Conservation (phyloP, 2,329 filamentous ascomycete genomes). For the Curvularia sp. region DNA sequence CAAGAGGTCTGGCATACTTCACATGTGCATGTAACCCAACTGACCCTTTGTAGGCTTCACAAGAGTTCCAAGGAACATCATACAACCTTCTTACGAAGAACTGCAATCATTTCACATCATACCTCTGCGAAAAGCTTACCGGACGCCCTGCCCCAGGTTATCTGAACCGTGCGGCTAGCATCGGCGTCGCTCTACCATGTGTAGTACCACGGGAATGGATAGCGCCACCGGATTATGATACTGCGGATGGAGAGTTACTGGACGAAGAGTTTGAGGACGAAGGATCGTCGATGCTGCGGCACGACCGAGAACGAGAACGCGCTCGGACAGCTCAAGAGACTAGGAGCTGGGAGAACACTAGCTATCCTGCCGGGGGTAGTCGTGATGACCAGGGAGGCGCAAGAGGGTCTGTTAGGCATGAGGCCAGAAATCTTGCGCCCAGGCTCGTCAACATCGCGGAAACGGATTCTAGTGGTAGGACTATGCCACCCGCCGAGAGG, state of each 20-base stretch:
- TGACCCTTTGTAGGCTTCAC: constrained; percentile 61
- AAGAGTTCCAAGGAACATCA: constrained; percentile 74
- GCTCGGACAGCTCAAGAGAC: constrained; percentile 38
- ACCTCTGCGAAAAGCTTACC: constrained; percentile 76
- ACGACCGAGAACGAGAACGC: constrained; percentile 43
- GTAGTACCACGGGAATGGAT: constrained; percentile 85
- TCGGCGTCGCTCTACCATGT: constrained; percentile 81
- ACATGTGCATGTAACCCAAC: background rate
- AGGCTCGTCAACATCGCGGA: constrained; percentile 49
- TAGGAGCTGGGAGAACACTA: constrained; percentile 39
- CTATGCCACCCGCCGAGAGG: constrained; percentile 54
- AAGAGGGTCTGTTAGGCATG: constrained; percentile 42
- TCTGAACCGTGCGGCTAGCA: constrained; percentile 84
- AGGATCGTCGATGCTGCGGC: constrained; percentile 65
- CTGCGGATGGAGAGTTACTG: constrained; percentile 72
- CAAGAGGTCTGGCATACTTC: constrained; percentile 51
- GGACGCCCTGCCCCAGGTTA: constrained; percentile 73
- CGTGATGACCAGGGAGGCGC: constrained; percentile 45
- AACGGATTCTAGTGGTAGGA: constrained; percentile 52
- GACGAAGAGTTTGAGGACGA: constrained; percentile 64
- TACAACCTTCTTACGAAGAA: constrained; percentile 86
- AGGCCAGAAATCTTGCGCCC: constrained; percentile 42
- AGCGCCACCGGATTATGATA: constrained; percentile 76
- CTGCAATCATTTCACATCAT: constrained; percentile 87
- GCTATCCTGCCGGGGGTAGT: constrained; percentile 39